Evolutionary conservation across 306 rosid species (phyloP).

Genomic region (Canavalia ensiformis): DNA sequence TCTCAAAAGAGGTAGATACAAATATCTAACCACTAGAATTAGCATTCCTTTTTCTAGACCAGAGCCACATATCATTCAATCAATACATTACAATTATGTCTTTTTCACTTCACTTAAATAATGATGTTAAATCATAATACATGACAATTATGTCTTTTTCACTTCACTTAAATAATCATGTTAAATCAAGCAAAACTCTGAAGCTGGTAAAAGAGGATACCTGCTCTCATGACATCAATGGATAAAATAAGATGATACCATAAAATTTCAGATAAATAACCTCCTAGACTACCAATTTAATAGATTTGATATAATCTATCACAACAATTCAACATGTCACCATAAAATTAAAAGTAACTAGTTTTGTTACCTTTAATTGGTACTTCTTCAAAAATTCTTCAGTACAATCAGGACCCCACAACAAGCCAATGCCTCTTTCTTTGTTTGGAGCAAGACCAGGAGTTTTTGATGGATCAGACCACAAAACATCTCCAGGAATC

Average conservation of each 20-base stretch:
- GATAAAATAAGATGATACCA: slow-evolving; percentile 5
- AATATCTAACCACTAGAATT: slow-evolving; percentile 5
- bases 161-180: slow-evolving; percentile 34
- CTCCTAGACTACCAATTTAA: slow-evolving; percentile 21
- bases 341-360: neutral
- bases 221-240: slow-evolving; percentile 26
- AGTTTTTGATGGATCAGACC: slow-evolving; percentile 89
- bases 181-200: slow-evolving; percentile 32
- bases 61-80: slow-evolving; percentile 8
- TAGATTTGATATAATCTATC: slow-evolving; percentile 3
- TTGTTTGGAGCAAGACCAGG: slow-evolving; percentile 84
- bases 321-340: slow-evolving; percentile 20
- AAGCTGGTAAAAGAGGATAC: slow-evolving; percentile 28
- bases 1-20: neutral
- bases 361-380: slow-evolving; percentile 67
- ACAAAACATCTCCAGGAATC: slow-evolving; percentile 94
- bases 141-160: neutral
- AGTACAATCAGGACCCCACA: slow-evolving; percentile 94
- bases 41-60: slow-evolving; percentile 3
- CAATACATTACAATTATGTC: neutral
- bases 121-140: slow-evolving; percentile 17
- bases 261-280: neutral
- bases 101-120: slow-evolving; percentile 31
- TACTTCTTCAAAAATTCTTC: slow-evolving; percentile 82
- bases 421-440: slow-evolving; percentile 88